phyloP scores from a whole-genome alignment of 495 filamentous ascomycete genomes.

The Chaetomidium leptoderma region DNA sequence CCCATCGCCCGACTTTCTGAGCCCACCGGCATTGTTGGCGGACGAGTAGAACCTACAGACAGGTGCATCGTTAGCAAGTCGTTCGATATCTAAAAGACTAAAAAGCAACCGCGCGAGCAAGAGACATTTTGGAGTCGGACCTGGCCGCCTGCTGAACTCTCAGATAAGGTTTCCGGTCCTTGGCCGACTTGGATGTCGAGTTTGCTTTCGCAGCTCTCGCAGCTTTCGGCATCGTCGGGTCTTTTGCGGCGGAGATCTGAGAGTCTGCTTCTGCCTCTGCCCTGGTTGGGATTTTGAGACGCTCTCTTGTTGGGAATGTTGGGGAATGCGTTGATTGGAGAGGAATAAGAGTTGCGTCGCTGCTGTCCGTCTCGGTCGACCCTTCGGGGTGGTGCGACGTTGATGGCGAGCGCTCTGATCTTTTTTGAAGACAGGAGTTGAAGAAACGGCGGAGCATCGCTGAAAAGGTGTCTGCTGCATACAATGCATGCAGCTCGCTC shows the following conservation, averaged over 20 bases:
- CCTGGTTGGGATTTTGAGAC: not conserved
- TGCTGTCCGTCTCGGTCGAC: conserved; percentile 27
- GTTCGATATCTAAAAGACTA: not conserved
- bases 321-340: conserved; percentile 1
- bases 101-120: not conserved
- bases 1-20: conserved; percentile 24
- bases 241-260: not conserved
- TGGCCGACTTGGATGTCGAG: conserved; percentile 9
- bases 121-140: not conserved
- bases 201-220: conserved; percentile 11
- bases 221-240: conserved; percentile 11
- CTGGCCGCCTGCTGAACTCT: not conserved
- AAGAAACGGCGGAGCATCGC: conserved; percentile 27
- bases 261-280: no score
- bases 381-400: conserved; percentile 20
- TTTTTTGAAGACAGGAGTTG: conserved; percentile 28
- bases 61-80: not conserved
- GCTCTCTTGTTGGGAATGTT: conserved; percentile 3
- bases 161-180: conserved; percentile 2
- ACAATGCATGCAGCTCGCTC: not conserved
- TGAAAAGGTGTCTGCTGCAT: conserved; percentile 5
- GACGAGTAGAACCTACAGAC: not conserved
- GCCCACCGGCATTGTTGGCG: no score
- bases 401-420: conserved; percentile 11
- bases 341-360: conserved; percentile 9